Base-by-base conservation (phyloP, 768 basidiomycete genomes). In the Hericium erinaceus region DNA sequence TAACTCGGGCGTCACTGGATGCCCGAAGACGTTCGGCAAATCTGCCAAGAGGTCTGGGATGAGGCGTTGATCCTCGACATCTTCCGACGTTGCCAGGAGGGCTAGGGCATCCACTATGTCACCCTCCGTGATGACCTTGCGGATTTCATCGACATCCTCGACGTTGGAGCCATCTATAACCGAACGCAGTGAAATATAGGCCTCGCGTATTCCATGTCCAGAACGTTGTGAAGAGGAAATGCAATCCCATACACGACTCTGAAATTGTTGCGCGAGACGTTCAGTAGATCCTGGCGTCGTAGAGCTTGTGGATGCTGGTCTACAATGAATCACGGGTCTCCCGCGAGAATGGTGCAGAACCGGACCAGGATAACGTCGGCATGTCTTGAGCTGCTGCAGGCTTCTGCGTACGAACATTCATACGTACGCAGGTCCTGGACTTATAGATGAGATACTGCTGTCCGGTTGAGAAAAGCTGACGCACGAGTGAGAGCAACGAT, bases 351-450 rank as follows among this genome's bases (percentile, higher is more conserved):
- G 33, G 33, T 33, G 33, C 33, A 33, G 33, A 4, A 33, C 33
- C 33, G 33, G 33, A 33, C 33, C 33, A 33, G 33, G 33, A 33
- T 33, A 33, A 33, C 44, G 44, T 46, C n/a, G 13, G 12, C 20
- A 20, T 9, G 44, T 18, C 6, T 46, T 46, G 44, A 46, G 44
- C 20, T 18, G 12, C n/a, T 55, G 62, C 65, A 69, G 62, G 38
- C 67, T 64, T 63, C 72, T 75, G 65, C 75, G 69, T 73, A 77
- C 68, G 77, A 75, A 81, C 81, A 87, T 85, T 82, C 84, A 86
- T 82, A 72, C 80, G 75, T 68, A 72, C 61, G 55, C 57, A 39
- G 46, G 46, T 15, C 9, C 44, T 46, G 44, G 4, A 33, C 33
- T 33, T 33, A 2, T 10, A 10, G 33, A 10, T 33, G 33, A 33